Conservation (phyloP, 257 asterid species). For the Echium plantagineum region DNA sequence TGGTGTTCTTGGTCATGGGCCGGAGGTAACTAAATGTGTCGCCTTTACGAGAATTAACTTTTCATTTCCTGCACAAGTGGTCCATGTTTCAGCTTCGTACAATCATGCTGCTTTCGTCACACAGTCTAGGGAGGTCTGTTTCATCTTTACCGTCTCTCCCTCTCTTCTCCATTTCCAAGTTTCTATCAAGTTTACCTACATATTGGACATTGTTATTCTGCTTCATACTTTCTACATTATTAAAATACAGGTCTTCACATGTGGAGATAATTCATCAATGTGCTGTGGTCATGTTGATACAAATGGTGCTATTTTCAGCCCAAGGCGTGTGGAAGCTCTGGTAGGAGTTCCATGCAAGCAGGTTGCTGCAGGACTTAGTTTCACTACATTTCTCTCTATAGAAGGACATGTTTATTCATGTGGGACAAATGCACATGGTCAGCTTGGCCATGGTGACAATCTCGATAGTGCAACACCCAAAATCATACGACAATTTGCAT, state of each 20-base stretch:
- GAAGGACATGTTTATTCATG: constrained; percentile 71
- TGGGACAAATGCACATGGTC: constrained; percentile 68
- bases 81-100: constrained; percentile 73
- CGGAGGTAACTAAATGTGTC: constrained; percentile 63
- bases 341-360: constrained; percentile 56
- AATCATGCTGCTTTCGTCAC: constrained; percentile 81
- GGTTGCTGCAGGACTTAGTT: constrained; percentile 85
- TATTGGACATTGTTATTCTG: not conserved
- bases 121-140: constrained; percentile 59
- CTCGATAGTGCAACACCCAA: constrained; percentile 51
- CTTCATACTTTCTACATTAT: not conserved
- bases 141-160: not conserved
- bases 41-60: constrained; percentile 53
- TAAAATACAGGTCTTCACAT: constrained; percentile 58
- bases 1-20: constrained; percentile 89
- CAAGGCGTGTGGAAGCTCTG: constrained; percentile 61
- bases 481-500: constrained; percentile 34
- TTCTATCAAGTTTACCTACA: not conserved
- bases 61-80: constrained; percentile 43
- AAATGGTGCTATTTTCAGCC: constrained; percentile 56
- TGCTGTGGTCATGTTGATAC: constrained; percentile 77
- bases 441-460: constrained; percentile 77
- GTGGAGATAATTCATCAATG: constrained; percentile 74
- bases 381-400: constrained; percentile 62
- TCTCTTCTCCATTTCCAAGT: not conserved